Base-by-base conservation (phyloP, 106 monocot species). In the Acanthochlamys bracteata region DNA sequence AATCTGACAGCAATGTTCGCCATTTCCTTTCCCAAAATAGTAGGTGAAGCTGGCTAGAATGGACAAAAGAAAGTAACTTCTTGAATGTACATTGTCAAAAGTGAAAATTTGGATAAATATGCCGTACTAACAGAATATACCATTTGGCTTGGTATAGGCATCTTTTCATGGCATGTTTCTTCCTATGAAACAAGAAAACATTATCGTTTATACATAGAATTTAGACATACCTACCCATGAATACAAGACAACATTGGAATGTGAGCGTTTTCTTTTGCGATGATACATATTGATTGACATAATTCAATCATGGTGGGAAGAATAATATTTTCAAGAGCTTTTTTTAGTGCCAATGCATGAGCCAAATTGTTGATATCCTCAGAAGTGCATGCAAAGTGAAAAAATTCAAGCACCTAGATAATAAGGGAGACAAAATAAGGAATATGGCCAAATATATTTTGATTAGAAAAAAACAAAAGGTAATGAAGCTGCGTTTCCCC, bases 191-290 rank as follows among this genome's bases (percentile, higher is more conserved):
- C 7, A 74, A 27, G 15, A 40, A 41, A 61, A 7, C 1, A 61
- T 13, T 11, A 33, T 11, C 14, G n/a, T 11, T 63, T 10, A 41
- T n/a, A 33, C 21, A 21, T 96, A n/a, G n/a, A n/a, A n/a, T n/a
- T n/a, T n/a, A n/a, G n/a, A n/a, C n/a, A n/a, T n/a, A 92, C 98
- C 98, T 98, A 92, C 7, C 98, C 98, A 86, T 92, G 92, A 70
- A 92, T 98, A 45, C 83, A 92, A 43, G 98, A 85, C 73, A 92
- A 64, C 98, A 98, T 92, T 39, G 98, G 74, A 23, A 92, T 69
- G 23, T 61, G 52, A 2, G 92, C 80, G 78, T 83, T 83, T 69
- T 85, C 71, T 45, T 84, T 85, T 55, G 98, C 85, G 80, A 92
- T 74, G 42, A 27, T 69, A 54, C 71, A 78, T 68, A 98, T 79